A percentile compares a stretch with the other conserved stretches of the same genome.
Evolutionary conservation across 2,329 filamentous ascomycete genomes (phyloP).

Genomic region (Cytospora paraplurivora): DNA sequence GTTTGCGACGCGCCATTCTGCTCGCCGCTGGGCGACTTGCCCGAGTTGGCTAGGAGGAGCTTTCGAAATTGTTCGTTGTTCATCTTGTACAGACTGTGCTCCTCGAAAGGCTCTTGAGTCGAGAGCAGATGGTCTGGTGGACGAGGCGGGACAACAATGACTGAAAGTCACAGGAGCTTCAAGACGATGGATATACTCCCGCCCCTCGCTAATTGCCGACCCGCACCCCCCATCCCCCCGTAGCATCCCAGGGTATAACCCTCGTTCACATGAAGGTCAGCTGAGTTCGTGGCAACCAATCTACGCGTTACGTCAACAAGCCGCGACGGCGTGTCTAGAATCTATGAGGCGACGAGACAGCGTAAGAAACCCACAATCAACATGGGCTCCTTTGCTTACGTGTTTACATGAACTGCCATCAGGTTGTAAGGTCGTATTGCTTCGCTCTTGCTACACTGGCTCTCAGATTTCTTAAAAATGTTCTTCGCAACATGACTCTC

Average conservation of each 20-base stretch:
- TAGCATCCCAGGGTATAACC: neutral
- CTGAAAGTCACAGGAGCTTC: neutral
- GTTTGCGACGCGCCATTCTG: slow-evolving; percentile 50
- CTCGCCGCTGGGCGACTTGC: slow-evolving; percentile 41
- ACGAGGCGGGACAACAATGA: too few relatives aligned
- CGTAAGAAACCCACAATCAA: slow-evolving; percentile 6
- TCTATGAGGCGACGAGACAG: neutral
- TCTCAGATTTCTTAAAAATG: neutral
- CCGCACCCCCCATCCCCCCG: neutral
- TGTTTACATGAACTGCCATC: neutral
- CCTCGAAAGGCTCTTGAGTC: neutral
- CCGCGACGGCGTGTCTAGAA: neutral
- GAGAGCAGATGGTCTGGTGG: neutral
- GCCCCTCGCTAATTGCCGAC: neutral
- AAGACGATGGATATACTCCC: neutral
- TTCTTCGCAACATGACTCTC: slow-evolving; percentile 18
- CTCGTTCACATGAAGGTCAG: neutral
- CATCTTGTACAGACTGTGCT: slow-evolving; percentile 56
- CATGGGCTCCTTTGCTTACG: slow-evolving; percentile 7
- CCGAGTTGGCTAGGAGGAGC: slow-evolving; percentile 61
- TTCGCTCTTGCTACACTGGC: neutral
- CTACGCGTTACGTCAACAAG: slow-evolving; percentile 13
- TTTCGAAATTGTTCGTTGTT: slow-evolving; percentile 95
- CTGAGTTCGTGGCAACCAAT: slow-evolving; percentile 14
- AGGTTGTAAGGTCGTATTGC: neutral